Percentiles rank a stretch among this genome's conserved stretches.
phyloP scores from a whole-genome alignment of 192 early-diverging fungal genomes.

The Coemansia sp. region DNA sequence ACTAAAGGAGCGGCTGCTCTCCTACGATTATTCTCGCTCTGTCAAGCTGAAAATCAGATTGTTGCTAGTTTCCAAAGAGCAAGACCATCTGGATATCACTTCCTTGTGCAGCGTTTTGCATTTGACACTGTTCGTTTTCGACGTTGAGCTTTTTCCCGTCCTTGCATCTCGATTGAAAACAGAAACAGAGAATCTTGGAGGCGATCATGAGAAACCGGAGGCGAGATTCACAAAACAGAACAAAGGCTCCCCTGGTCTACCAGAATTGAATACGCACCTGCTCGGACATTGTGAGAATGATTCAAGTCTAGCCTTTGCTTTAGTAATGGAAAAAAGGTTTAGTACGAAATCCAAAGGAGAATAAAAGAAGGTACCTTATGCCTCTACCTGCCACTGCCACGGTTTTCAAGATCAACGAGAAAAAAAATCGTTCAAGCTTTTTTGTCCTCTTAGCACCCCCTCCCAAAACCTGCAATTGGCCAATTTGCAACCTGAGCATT shows the following conservation, averaged over 20 bases:
- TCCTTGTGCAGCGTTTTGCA: no score
- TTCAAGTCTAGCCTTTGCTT: slow-evolving; percentile 25
- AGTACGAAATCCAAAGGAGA: slow-evolving; percentile 37
- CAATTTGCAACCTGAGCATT: not conserved
- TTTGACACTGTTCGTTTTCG: no score
- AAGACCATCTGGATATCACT: no score
- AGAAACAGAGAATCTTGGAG: not conserved
- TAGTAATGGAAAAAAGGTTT: slow-evolving; percentile 15
- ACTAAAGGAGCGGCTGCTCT: no score
- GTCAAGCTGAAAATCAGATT: no score
- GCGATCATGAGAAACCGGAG: not conserved
- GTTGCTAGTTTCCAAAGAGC: no score
- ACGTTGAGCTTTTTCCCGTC: no score
- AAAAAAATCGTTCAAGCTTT: not conserved
- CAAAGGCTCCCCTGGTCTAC: not conserved
- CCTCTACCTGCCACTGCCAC: slow-evolving; percentile 6
- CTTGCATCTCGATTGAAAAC: no score
- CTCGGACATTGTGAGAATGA: slow-evolving; percentile 47
- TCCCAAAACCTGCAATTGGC: not conserved
- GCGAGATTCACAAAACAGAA: not conserved
- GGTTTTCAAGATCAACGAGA: slow-evolving; percentile 14
- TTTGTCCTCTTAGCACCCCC: not conserved
- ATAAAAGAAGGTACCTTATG: slow-evolving; percentile 45
- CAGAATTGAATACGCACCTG: slow-evolving; percentile 45
- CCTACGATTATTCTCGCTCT: no score